Conservation (phyloP, 1,284 basidiomycete genomes). For the Retiboletus flavoniger region DNA sequence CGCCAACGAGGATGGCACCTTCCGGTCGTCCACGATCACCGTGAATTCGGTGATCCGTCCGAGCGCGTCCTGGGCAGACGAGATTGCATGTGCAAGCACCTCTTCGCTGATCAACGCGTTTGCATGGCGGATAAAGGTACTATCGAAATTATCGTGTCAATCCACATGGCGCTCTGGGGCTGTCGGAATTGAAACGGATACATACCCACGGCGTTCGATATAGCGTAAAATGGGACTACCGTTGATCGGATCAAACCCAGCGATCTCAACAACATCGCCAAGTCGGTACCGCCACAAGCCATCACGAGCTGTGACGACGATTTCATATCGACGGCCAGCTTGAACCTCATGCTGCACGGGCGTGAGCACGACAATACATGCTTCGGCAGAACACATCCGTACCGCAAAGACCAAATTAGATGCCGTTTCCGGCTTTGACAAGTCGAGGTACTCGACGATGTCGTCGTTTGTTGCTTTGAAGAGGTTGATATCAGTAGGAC, state of each 20-base stretch:
- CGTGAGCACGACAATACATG: no score
- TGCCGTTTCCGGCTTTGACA: no score
- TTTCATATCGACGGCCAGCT: conserved; percentile 20
- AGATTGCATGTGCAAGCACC: conserved; percentile 11
- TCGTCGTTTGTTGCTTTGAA: conserved; percentile 23
- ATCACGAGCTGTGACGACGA: conserved; percentile 23
- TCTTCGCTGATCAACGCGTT: conserved; percentile 12
- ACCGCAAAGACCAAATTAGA: no score
- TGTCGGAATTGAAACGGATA: not conserved
- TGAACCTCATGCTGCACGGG: conserved; percentile 17
- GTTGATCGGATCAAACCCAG: conserved; percentile 21
- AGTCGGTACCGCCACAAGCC: conserved; percentile 29
- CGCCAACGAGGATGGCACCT: conserved; percentile 1
- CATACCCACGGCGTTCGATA: conserved; percentile 22
- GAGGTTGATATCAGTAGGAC: conserved; percentile 6
- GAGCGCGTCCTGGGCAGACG: conserved; percentile 14
- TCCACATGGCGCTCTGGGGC: not conserved
- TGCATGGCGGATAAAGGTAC: conserved; percentile 7
- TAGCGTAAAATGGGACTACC: conserved; percentile 23
- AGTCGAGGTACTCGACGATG: no score
- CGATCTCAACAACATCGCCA: conserved; percentile 23
- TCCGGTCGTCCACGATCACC: conserved; percentile 18
- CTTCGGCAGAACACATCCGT: no score
- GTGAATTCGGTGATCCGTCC: conserved; percentile 19
- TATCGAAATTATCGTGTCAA: conserved; percentile 1